phyloP scores from a whole-genome alignment of 2,329 filamentous ascomycete species.

The Metarhizium robertsii region DNA sequence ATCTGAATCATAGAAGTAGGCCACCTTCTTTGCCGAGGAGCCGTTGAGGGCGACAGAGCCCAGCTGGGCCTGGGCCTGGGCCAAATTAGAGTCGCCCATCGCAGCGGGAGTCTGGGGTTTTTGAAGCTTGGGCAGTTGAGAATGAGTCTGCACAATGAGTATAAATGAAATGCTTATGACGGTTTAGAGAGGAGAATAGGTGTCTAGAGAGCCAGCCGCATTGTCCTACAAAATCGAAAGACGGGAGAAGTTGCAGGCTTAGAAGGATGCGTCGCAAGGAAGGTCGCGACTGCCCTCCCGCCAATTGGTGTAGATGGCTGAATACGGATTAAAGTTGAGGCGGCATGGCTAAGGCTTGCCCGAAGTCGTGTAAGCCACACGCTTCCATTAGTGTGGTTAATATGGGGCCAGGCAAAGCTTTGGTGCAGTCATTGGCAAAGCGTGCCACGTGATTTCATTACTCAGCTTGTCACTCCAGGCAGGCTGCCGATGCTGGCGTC shows the following conservation, averaged over 20 bases:
- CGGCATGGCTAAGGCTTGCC: constrained; percentile 10
- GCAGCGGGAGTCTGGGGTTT: not conserved
- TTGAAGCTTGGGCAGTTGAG: not conserved
- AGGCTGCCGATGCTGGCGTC: constrained; percentile 9
- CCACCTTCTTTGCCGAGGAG: constrained; percentile 65
- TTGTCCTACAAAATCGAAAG: not conserved
- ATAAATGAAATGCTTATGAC: not conserved
- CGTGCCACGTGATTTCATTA: constrained; percentile 12
- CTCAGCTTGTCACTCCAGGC: constrained; percentile 8
- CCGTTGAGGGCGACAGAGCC: constrained; percentile 38
- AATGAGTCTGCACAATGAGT: not conserved
- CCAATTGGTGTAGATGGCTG: not conserved
- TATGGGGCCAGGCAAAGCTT: too few species aligned
- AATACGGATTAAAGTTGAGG: constrained; percentile 21
- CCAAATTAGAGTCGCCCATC: constrained; percentile 28
- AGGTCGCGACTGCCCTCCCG: not conserved
- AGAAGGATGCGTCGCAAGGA: not conserved
- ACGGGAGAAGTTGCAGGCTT: not conserved
- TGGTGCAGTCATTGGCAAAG: not conserved
- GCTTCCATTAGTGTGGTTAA: not conserved
- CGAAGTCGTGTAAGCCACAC: not conserved
- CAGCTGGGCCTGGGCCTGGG: constrained; percentile 21
- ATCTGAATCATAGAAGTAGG: constrained; percentile 97
- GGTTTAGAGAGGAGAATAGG: not conserved
- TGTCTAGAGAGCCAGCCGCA: not conserved